These are phyloP conservation scores for Prunus armeniaca DNA, from an alignment of 306 rosid genomes.

Conservation along the genomic window DNA sequence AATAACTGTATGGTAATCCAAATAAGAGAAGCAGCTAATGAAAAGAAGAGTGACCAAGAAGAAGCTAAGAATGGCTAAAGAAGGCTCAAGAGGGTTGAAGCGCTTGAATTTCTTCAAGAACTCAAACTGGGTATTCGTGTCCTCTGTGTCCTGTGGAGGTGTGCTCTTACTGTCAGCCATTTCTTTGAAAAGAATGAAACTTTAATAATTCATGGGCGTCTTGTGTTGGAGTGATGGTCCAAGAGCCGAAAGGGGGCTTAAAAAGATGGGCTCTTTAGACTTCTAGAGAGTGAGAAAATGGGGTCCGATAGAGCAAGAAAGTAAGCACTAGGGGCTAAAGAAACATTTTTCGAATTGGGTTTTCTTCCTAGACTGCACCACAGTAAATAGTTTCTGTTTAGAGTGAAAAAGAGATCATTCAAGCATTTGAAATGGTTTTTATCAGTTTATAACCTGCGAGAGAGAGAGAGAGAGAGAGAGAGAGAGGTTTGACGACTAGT, in stretches of 20 bases:
- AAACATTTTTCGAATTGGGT: background rate
- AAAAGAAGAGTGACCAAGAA: slow-evolving; percentile 43
- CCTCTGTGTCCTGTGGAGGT: slow-evolving; percentile 26
- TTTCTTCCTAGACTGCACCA: background rate
- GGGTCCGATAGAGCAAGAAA: slow-evolving; percentile 14
- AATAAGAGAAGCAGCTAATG: slow-evolving; percentile 50
- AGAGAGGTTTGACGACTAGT: background rate
- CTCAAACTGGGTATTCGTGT: slow-evolving; percentile 41
- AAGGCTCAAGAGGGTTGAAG: slow-evolving; percentile 56
- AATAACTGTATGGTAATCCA: slow-evolving; percentile 37
- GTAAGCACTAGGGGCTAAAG: slow-evolving; percentile 23
- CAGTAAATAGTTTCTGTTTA: background rate
- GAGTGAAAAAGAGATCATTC: background rate
- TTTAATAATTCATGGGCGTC: slow-evolving; percentile 6
- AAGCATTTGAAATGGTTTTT: background rate
- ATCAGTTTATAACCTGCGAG: background rate
- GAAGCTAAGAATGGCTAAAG: slow-evolving; percentile 45
- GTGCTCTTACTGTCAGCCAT: slow-evolving; percentile 38
- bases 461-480: background rate
- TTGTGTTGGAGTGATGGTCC: background rate
- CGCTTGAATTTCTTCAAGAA: slow-evolving; percentile 61
- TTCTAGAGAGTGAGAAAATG: slow-evolving; percentile 12
- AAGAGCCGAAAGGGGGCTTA: slow-evolving; percentile 7
- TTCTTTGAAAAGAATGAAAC: background rate
- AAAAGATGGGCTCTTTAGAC: slow-evolving; percentile 14